Conservation (phyloP, 2,329 filamentous ascomycete species). For the Balansia obtecta region DNA sequence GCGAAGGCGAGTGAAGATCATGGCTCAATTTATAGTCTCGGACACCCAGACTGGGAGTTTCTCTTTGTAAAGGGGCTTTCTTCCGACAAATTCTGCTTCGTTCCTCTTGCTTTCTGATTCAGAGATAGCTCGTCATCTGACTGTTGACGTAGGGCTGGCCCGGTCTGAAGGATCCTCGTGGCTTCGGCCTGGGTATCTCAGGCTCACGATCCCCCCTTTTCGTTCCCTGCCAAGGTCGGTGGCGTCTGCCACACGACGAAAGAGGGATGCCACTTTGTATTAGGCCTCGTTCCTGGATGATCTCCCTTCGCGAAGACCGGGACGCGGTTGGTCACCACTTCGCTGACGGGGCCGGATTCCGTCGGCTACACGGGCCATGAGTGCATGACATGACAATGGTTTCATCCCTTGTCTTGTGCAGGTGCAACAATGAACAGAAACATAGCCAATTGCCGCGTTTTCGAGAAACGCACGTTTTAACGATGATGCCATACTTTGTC, state of each 20-base stretch:
- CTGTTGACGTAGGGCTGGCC: neutral
- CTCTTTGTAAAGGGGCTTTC: neutral
- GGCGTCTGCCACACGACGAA: neutral
- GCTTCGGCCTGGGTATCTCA: no score
- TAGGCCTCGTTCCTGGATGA: neutral
- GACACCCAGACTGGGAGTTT: neutral
- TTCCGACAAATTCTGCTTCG: neutral
- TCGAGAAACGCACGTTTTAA: neutral
- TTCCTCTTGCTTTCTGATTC: neutral
- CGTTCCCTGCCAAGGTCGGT: neutral
- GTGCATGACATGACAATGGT: neutral
- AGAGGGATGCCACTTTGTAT: neutral
- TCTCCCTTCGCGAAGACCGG: neutral
- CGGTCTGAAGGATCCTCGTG: neutral
- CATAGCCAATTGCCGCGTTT: neutral
- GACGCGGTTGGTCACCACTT: neutral
- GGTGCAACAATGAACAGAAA: neutral
- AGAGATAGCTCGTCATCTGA: neutral
- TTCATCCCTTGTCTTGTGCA: neutral
- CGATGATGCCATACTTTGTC: neutral
- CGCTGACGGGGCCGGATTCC: neutral
- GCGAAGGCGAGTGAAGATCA: neutral
- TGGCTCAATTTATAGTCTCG: neutral
- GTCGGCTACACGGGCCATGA: neutral
- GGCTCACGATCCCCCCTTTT: neutral